Conservation (phyloP, 2,329 filamentous ascomycete species). For the Calonectria pseudoturangicola region DNA sequence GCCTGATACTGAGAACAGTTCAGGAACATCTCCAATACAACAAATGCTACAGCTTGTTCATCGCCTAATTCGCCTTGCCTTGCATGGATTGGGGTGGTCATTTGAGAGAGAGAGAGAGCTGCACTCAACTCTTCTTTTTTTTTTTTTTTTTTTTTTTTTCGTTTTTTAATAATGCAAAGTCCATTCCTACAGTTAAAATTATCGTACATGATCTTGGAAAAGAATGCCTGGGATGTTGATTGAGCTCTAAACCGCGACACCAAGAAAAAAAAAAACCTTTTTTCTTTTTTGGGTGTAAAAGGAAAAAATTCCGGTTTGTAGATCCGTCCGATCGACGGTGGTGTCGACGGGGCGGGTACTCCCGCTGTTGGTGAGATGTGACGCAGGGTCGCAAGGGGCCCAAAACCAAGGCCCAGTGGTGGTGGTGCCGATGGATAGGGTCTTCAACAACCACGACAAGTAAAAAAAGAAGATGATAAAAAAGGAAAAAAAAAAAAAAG, state of each 20-base stretch:
- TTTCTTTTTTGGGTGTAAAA: background rate
- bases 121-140: background rate
- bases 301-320: slow-evolving; percentile 12
- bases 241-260: background rate
- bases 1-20: slow-evolving; percentile 4
- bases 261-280: background rate
- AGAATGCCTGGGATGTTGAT: background rate
- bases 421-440: no score
- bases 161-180: background rate
- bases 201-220: background rate
- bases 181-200: background rate
- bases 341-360: slow-evolving; percentile 12
- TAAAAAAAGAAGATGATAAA: background rate
- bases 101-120: no score
- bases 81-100: background rate
- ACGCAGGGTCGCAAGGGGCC: background rate
- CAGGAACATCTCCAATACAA: slow-evolving; percentile 6
- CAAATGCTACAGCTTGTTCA: background rate
- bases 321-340: slow-evolving; percentile 16
- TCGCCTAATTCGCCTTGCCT: background rate
- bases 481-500: no score
- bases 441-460: no score
- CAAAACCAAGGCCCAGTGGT: no score
- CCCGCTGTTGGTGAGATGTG: background rate
- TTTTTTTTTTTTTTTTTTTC: background rate